Evolutionary conservation across 345 rosid species (phyloP), one percentile per base, ranked within the genome.

Genomic region (Cochlearia excelsa): DNA sequence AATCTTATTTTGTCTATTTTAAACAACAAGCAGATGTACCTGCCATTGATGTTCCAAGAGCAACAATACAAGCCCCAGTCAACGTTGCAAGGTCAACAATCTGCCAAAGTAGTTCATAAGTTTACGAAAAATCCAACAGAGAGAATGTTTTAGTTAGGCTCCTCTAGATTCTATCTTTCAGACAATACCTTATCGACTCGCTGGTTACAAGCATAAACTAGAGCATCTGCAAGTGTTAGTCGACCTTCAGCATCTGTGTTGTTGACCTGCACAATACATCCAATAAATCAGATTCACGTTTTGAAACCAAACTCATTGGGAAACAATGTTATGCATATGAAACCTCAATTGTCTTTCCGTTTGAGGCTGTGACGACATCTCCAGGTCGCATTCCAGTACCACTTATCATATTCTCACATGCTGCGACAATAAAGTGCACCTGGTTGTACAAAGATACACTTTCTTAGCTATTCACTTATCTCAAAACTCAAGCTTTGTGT

Each of bases 301-400:
- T 42, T 29, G 0, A n/a, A 26, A 43, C 51, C 23, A 0, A 8
- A 26, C 16, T 57, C 30, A 5, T 39, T 38, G 1, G 38, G 31
- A 58, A 33, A 49, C 28, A 45, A 11, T 38, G 50, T 40, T 35
- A 3, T 38, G 29, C 23, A 16, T 16, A 16, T 93, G 45, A 48
- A 73, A 85, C 97, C 95, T 90, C 97, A 59, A 90, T 85, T 44
- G 97, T 93, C 79, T 87, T 93, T 54, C 97, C 97, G 50, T 93
- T 93, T 47, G 97, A 84, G 64, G 99, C 97, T 6, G 99, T 93
- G 60, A 93, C 46, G 67, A 93, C 78, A 71, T 93, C 99, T 52
- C 99, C 99, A 30, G 99, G 99, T 75, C 99, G 81, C 97, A 93
- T 93, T 44, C 97, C 96, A 2, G 97, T 85, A 61, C 99, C 99